phyloP scores from a whole-genome alignment of 225 moss, liverwort and hornwort species.

The Climacium dendroides region DNA sequence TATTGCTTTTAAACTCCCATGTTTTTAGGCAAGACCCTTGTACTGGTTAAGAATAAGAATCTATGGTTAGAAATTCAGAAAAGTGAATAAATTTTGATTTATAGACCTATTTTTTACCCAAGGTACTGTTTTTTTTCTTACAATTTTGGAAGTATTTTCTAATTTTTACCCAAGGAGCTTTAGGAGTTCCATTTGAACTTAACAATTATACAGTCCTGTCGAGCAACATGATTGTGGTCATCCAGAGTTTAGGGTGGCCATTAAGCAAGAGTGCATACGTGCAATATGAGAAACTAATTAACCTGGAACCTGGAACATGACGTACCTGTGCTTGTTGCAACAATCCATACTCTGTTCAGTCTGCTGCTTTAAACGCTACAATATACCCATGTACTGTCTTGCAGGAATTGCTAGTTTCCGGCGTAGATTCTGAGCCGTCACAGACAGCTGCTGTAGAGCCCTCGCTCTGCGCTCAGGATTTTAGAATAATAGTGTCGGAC shows the following conservation, averaged over 20 bases:
- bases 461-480: neutral
- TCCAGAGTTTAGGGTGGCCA: neutral
- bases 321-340: neutral
- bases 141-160: neutral
- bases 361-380: neutral
- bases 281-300: neutral
- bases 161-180: no score
- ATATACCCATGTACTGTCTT: no score
- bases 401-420: neutral
- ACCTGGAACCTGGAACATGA: neutral
- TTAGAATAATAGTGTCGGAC: neutral
- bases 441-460: neutral
- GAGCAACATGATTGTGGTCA: neutral
- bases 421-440: neutral
- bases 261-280: neutral
- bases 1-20: neutral
- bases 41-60: neutral
- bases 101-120: neutral
- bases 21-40: neutral
- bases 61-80: accelerated
- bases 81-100: neutral
- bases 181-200: no score
- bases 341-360: neutral
- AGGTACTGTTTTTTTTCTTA: accelerated
- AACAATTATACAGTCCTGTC: no score